Evolutionary conservation across 495 filamentous ascomycete species (phyloP), one percentile per base, ranked within the genome.

Genomic region (Penicillium samsonianum): DNA sequence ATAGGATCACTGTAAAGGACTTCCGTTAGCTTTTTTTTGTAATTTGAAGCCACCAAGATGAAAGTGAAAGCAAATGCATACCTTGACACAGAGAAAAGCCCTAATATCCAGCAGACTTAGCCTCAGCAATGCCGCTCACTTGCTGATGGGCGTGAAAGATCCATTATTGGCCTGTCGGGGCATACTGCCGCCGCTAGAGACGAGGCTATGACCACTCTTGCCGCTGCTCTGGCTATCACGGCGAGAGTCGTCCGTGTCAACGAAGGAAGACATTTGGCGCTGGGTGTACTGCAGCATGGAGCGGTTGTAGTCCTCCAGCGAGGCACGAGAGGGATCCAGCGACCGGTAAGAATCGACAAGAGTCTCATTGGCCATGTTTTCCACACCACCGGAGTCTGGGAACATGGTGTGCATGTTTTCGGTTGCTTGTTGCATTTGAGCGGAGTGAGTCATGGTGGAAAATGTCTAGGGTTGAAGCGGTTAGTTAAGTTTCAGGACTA

Each of bases 251-350:
- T 75, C 73, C 5, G 53, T 30, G 42, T 75, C 70, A 41, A 72
- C 66, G 47, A 78, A 79, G 2, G 65, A 52, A 0, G 68, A 68
- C 67, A 79, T 78, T 45, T 77, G 77, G 22, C 67, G 72, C 38
- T 78, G 75, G 8, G 77, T 79, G 45, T 79, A 75, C 35, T 75
- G 61, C 49, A 79, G 65, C 77, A 79, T 78, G 42, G 72, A 68
- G 5, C 74, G 73, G 62, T 74, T 76, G 53, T 79, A 79, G 58
- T 77, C 77, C 55, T 76, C 77, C 7, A 79, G 55, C 4, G 74
- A 74, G 1, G 53, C 64, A 16, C 54, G 63, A 42, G 42, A 22
- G n/a, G 71, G 71, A 28, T 73, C 65, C 2, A 61, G 20, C 30
- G 67, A 45, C 41, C 60, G 67, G 31, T 61, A 35, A 8, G 60